Conservation (phyloP, 116 monocot genomes). For the Dioscorea cayenensis region DNA sequence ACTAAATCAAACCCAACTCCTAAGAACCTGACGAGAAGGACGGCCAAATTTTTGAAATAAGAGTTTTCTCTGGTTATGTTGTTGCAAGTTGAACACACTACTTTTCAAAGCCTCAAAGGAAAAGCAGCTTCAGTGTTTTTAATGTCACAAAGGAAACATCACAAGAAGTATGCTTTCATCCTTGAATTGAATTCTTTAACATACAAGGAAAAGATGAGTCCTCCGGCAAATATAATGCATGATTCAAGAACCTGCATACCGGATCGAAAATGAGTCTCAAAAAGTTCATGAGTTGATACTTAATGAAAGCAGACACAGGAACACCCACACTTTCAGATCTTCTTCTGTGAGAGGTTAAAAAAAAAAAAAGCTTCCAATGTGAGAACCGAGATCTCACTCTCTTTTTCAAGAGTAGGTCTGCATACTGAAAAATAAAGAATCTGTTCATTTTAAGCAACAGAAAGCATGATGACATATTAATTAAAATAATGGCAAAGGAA, state of each 20-base stretch:
- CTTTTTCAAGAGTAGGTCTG: constrained; percentile 89
- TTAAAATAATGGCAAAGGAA: neutral
- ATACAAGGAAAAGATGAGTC: constrained; percentile 39
- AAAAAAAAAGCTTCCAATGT: constrained; percentile 79
- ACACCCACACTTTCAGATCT: constrained; percentile 45
- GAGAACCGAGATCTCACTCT: constrained; percentile 94
- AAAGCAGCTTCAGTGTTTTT: neutral
- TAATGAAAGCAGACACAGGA: neutral
- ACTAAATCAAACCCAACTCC: neutral
- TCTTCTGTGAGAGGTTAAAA: constrained; percentile 39
- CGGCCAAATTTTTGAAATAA: neutral
- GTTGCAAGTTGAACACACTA: neutral
- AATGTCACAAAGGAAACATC: neutral
- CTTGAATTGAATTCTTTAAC: constrained; percentile 64
- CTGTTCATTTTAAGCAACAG: neutral
- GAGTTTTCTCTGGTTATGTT: neutral
- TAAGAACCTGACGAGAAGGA: neutral
- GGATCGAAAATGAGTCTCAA: neutral
- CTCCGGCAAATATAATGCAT: constrained; percentile 58
- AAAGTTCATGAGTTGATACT: neutral
- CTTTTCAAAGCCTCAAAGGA: neutral
- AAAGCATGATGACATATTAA: neutral
- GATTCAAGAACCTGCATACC: constrained; percentile 64
- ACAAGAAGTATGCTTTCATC: constrained; percentile 53
- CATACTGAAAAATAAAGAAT: constrained; percentile 50